phyloP scores from a whole-genome alignment of 2,329 filamentous ascomycete genomes.

The Claviceps sp. region DNA sequence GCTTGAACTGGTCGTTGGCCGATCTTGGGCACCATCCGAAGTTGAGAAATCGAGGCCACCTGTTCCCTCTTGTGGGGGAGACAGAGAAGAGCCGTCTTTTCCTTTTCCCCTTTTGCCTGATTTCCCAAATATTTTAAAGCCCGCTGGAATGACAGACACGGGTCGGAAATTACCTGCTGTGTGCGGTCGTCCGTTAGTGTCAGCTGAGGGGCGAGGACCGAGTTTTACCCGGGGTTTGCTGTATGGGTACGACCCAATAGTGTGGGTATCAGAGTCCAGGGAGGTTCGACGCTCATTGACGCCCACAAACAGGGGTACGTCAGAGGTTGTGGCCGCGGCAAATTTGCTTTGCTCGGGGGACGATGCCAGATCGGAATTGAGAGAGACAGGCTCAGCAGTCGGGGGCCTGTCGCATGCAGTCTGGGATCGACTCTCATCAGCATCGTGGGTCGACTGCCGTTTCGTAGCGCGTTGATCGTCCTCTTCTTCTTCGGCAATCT shows the following conservation, averaged over 20 bases:
- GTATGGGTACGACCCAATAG: slow-evolving; percentile 29
- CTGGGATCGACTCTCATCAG: slow-evolving; percentile 15
- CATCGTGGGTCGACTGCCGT: slow-evolving; percentile 41
- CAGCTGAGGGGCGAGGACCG: slow-evolving; percentile 67
- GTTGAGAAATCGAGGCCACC: slow-evolving; percentile 23
- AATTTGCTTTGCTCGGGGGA: slow-evolving; percentile 38
- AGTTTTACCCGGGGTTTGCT: slow-evolving; percentile 76
- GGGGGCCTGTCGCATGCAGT: slow-evolving; percentile 15
- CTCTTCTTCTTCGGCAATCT: slow-evolving; percentile 88
- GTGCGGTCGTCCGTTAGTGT: slow-evolving; percentile 46
- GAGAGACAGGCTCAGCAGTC: slow-evolving; percentile 26
- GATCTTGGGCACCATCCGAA: slow-evolving; percentile 5
- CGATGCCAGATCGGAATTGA: slow-evolving; percentile 38
- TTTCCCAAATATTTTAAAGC: slow-evolving; percentile 58
- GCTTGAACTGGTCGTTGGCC: slow-evolving; percentile 32
- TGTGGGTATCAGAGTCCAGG: slow-evolving; percentile 35
- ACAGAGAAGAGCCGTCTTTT: slow-evolving; percentile 10
- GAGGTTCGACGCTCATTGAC: slow-evolving; percentile 30
- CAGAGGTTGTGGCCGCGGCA: slow-evolving; percentile 28
- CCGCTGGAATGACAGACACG: slow-evolving; percentile 65
- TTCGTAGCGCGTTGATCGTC: slow-evolving; percentile 51
- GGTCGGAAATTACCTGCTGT: slow-evolving; percentile 53
- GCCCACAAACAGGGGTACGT: slow-evolving; percentile 40
- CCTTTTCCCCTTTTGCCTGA: slow-evolving; percentile 34
- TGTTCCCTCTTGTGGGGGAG: slow-evolving; percentile 22